These are phyloP conservation scores for Chlorociboria aeruginascens DNA, from an alignment of 495 filamentous ascomycete genomes.

Conservation along the genomic window DNA sequence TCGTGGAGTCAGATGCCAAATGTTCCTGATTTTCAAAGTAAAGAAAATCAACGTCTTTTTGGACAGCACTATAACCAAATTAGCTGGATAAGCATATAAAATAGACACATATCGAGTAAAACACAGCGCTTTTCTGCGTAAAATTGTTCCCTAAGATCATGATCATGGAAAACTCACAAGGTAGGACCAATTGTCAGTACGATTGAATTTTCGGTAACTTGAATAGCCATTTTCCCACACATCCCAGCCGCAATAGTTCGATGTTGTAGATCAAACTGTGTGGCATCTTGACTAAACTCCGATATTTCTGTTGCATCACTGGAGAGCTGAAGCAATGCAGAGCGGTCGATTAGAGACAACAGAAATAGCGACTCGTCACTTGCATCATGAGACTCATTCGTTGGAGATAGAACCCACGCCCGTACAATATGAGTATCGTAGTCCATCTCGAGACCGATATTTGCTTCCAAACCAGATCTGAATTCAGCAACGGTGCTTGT, in stretches of 20 bases:
- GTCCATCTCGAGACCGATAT: constrained; percentile 43
- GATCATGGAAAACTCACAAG: constrained; percentile 6
- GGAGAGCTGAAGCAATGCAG: constrained; percentile 26
- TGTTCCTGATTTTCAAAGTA: background rate
- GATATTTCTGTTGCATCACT: constrained; percentile 25
- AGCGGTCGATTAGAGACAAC: constrained; percentile 36
- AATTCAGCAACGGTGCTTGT: constrained; percentile 58
- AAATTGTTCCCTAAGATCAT: too few species aligned
- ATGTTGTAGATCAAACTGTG: constrained; percentile 12
- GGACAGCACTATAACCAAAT: background rate
- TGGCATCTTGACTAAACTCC: constrained; percentile 14
- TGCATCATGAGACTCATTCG: constrained; percentile 5
- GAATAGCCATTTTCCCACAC: constrained; percentile 3
- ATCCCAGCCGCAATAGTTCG: constrained; percentile 14
- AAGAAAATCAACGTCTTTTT: background rate
- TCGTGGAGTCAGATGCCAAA: background rate
- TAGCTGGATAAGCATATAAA: too few species aligned
- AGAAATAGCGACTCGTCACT: constrained; percentile 21
- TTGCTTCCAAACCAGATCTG: constrained; percentile 58
- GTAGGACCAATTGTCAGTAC: background rate
- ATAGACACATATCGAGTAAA: too few species aligned
- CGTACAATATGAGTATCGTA: constrained; percentile 25
- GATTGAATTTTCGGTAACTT: constrained; percentile 18
- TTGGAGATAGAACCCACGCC: constrained; percentile 12
- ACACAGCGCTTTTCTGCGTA: background rate